Evolutionary conservation across 495 filamentous ascomycete species (phyloP).

Genomic region (Podospora comata): DNA sequence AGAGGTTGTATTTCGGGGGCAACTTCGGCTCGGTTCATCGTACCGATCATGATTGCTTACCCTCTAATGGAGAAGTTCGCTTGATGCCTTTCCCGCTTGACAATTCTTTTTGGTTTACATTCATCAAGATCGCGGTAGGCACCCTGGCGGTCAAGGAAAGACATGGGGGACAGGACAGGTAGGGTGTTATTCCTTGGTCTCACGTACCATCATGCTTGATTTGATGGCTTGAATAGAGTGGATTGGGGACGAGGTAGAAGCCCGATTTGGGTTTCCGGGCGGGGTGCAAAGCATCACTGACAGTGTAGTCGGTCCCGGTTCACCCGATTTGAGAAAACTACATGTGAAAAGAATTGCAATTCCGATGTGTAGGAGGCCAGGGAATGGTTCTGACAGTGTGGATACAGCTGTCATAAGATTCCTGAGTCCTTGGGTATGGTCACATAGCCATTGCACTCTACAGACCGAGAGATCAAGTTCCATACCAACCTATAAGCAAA

Average conservation of each 20-base stretch:
- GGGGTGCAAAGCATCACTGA: background rate
- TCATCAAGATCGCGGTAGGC: background rate
- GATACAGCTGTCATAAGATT: background rate
- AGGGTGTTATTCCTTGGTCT: background rate
- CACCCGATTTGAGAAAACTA: background rate
- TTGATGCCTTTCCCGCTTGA: background rate
- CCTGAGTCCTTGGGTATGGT: too few relatives aligned
- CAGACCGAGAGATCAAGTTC: too few relatives aligned
- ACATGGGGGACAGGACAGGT: background rate
- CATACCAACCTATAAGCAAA: too few relatives aligned
- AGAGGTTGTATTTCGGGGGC: background rate
- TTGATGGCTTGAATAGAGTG: background rate
- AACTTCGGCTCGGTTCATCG: conserved; percentile 1
- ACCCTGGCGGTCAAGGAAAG: background rate
- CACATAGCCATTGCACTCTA: too few relatives aligned
- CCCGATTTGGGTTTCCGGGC: background rate
- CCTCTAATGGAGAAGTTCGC: background rate
- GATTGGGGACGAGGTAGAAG: background rate
- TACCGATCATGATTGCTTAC: background rate
- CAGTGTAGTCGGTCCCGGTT: background rate
- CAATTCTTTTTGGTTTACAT: background rate
- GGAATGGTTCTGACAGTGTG: background rate
- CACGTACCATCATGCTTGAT: background rate
- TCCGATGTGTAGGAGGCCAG: background rate
- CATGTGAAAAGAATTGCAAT: background rate